phyloP scores from a whole-genome alignment of 2,329 filamentous ascomycete species.

The Sarocladium strictum region DNA sequence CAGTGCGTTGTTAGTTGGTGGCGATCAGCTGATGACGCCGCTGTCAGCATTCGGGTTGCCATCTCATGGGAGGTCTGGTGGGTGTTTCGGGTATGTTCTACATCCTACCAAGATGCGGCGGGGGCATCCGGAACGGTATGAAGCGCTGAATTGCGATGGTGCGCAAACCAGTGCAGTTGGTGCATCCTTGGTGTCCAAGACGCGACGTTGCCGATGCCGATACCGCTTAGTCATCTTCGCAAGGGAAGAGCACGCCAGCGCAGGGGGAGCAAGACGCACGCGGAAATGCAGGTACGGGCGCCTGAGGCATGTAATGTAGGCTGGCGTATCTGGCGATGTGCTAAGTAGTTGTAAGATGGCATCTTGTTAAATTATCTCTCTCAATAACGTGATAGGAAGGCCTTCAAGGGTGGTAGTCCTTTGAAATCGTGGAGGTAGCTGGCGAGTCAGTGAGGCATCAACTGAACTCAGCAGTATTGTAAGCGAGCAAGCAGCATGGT shows the following conservation, averaged over 20 bases:
- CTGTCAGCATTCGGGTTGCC: not conserved
- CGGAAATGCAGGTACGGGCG: not conserved
- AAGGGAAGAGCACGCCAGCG: not conserved
- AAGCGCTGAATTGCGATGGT: not conserved
- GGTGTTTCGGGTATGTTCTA: not conserved
- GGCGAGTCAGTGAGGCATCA: conserved; percentile 1
- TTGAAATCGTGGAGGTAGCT: not conserved
- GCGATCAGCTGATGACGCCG: not conserved
- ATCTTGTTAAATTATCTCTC: no score
- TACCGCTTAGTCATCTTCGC: conserved; percentile 5
- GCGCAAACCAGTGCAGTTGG: not conserved
- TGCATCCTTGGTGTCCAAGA: conserved; percentile 4
- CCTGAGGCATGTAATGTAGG: not conserved
- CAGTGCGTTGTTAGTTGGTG: not conserved
- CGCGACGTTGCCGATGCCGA: not conserved
- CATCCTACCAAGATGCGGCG: not conserved
- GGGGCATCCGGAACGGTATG: not conserved
- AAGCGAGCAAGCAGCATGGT: not conserved
- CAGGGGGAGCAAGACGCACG: not conserved
- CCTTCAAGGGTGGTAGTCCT: not conserved
- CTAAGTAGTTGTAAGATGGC: no score
- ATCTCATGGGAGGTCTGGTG: not conserved
- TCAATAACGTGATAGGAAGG: not conserved
- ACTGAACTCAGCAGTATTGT: not conserved
- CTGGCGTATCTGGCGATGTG: not conserved